phyloP scores from a whole-genome alignment of 2,329 filamentous ascomycete species.

The Ambrosiella cleistominuta region DNA sequence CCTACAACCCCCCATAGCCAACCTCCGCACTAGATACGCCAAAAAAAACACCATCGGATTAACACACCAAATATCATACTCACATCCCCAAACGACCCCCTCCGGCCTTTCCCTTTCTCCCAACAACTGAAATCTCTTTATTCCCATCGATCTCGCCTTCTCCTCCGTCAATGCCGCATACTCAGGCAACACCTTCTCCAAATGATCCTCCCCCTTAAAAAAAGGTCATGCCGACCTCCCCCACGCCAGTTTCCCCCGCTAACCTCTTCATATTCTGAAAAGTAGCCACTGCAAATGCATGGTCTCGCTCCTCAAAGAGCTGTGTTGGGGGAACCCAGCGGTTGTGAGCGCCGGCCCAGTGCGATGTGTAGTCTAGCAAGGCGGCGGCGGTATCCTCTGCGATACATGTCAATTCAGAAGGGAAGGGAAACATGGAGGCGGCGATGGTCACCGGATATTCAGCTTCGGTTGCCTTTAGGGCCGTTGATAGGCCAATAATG shows the following conservation, averaged over 20 bases:
- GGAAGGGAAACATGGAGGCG: slow-evolving; percentile 29
- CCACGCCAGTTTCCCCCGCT: slow-evolving; percentile 17
- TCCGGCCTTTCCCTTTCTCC: slow-evolving; percentile 23
- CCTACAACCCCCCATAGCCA: slow-evolving; percentile 15
- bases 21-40: slow-evolving; percentile 25
- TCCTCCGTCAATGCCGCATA: slow-evolving; percentile 23
- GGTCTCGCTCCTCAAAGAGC: slow-evolving; percentile 23
- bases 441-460: slow-evolving; percentile 26
- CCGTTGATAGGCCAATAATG: slow-evolving; percentile 33
- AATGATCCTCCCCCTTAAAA: slow-evolving; percentile 29
- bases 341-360: slow-evolving; percentile 40
- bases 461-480: slow-evolving; percentile 27
- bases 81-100: slow-evolving; percentile 28
- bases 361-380: slow-evolving; percentile 36
- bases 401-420: slow-evolving; percentile 27
- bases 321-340: slow-evolving; percentile 27
- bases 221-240: slow-evolving; percentile 31
- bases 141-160: slow-evolving; percentile 19
- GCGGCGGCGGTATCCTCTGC: slow-evolving; percentile 15
- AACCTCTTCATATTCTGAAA: slow-evolving; percentile 24
- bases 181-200: slow-evolving; percentile 24
- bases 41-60: slow-evolving; percentile 39
- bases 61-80: slow-evolving; percentile 37
- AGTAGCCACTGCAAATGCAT: slow-evolving; percentile 25
- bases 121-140: slow-evolving; percentile 24